Base-by-base conservation (phyloP, 257 asterid species). In the Cordia subcordata region DNA sequence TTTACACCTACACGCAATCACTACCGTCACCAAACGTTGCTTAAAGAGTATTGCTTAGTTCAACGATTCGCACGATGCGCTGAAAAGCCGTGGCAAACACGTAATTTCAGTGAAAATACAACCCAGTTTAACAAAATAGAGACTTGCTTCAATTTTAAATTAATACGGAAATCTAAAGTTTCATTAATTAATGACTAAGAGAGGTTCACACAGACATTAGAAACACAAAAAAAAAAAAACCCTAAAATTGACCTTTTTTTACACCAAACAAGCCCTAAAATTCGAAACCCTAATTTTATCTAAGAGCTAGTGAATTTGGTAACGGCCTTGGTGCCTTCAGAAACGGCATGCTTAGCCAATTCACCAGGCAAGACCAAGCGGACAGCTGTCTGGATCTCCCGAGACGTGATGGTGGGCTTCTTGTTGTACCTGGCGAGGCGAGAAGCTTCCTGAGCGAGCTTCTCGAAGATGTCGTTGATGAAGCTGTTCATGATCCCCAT, bases 401-500 rank as follows among this genome's bases (percentile, higher is more conserved):
- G 75, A 1, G 87, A 80, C 10, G 94, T 85, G 35, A 85, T 85
- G 4, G 94, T 85, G 8, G 94, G 94, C 71, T 85, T 85, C 84
- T 85, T 85, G 68, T 85, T 85, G 72, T 80, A 80, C 35, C 94
- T 50, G 0, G 90, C 90, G 47, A 85, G 64, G 16, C 73, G 53
- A 0, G 90, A 68, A 1, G 87, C 58, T 47, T 85, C 94, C 64
- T 71, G 79, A 1, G 82, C 94, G 69, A 85, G 35, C 32, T 85
- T 85, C 85, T 85, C 90, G 47, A 85, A 85, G 4, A 85, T 85
- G 40, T 85, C 94, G 35, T 85, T 80, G 68, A 82, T 85, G 55
- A 85, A 85, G 55, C 90, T 85, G 85, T 85, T 85, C 94, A 85
- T 82, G 40, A 85, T 85, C 0, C 94, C 94, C 90, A 85, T 85